Conservation (phyloP, 1,284 basidiomycete genomes). For the Sporisorium graminicola region DNA sequence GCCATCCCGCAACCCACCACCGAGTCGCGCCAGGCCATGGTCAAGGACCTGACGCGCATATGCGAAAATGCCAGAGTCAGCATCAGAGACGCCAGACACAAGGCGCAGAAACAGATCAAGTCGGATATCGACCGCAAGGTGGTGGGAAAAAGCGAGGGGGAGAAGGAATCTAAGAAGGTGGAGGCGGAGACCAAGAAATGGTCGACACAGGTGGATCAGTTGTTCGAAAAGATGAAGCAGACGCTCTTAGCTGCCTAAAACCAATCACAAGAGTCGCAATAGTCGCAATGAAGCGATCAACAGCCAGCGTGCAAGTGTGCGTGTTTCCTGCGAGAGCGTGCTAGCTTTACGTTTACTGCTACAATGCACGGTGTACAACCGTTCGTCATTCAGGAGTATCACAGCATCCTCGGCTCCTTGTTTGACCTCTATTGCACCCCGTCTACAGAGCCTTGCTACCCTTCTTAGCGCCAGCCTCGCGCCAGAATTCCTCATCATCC, state of each 20-base stretch:
- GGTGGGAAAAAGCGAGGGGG: slow-evolving; percentile 58
- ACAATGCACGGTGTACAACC: too few relatives aligned
- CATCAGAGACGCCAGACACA: slow-evolving; percentile 61
- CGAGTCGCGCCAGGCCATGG: slow-evolving; percentile 60
- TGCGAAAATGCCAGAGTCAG: slow-evolving; percentile 66
- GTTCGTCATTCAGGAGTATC: neutral
- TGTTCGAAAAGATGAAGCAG: slow-evolving; percentile 60
- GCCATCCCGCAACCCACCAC: slow-evolving; percentile 65
- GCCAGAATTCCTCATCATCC: slow-evolving; percentile 54
- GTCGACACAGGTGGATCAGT: slow-evolving; percentile 50
- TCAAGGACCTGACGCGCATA: slow-evolving; percentile 61
- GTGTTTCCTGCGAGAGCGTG: neutral
- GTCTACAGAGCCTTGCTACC: slow-evolving; percentile 33
- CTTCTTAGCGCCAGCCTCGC: slow-evolving; percentile 50
- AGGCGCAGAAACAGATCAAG: slow-evolving; percentile 66
- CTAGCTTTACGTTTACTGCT: neutral
- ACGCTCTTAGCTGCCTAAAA: slow-evolving; percentile 29
- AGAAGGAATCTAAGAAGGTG: slow-evolving; percentile 56
- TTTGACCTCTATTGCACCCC: neutral
- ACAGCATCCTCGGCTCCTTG: neutral
- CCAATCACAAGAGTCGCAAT: neutral
- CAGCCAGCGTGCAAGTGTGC: too few relatives aligned
- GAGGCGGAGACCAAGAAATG: slow-evolving; percentile 61
- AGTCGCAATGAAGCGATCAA: neutral
- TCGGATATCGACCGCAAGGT: slow-evolving; percentile 62